Evolutionary conservation across 768 basidiomycete genomes (phyloP), one percentile per base, ranked within the genome.

Genomic region (Naganishia randhawae): DNA sequence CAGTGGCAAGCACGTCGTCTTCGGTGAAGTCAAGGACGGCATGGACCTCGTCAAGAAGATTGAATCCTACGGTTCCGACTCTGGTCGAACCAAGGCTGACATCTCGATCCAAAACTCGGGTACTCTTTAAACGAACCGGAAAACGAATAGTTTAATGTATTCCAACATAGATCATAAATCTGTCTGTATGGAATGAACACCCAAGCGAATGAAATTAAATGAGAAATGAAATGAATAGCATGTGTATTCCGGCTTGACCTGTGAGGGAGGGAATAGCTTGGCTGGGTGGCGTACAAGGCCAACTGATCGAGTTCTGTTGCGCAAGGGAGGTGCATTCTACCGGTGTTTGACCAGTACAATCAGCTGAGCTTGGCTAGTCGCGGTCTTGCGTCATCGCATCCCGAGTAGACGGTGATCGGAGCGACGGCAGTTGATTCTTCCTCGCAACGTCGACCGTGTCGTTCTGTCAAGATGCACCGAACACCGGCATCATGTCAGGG

Each of bases 11-110:
- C 78, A 81, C 71, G 77, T 88, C 74, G 88, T 89, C 27, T 89
- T 90, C 73, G 89, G 88, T 65, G 86, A 87, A 77, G 86, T 84
- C 64, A 81, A 84, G 29, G 83, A 86, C 27, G 88, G 88, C 19
- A 82, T 87, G 81, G 85, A 87, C 7, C 66, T 88, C 57, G 86
- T 91, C 71, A 85, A 85, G 78, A 78, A 78, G 54, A 84, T 90
- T 57, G 88, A 90, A 80, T 31, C 41, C 22, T 70, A 65, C 51
- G 71, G 71, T 27, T 53, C 66, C 48, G 39, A 53, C 63, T 65
- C 57, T 10, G 71, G 73, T 54, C 31, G 55, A 39, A 62, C 68
- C 68, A 64, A 50, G 51, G 68, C 52, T 33, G 52, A 64, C 25
- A 63, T 69, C 63, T 64, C 62, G 41, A 69, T 69, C 68, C 37